These are phyloP conservation scores for Hortiboletus campestris DNA, from an alignment of 768 basidiomycete species.

Conservation along the genomic window DNA sequence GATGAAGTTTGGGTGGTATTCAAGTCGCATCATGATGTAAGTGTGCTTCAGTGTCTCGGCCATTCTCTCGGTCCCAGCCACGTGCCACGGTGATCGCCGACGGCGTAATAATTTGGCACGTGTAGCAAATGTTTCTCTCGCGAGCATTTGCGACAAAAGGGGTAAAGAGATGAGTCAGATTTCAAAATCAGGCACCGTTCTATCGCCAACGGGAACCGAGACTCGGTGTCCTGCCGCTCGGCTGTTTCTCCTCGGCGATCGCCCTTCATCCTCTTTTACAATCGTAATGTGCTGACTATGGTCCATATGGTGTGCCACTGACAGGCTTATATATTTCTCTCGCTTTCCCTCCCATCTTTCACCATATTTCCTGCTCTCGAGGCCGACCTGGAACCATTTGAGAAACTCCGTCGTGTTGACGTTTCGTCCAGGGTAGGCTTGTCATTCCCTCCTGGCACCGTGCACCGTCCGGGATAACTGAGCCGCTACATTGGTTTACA, in stretches of 20 bases:
- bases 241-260: slow-evolving; percentile 21
- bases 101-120: neutral
- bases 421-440: slow-evolving; percentile 25
- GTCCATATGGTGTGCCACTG: slow-evolving; percentile 1
- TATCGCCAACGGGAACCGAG: slow-evolving; percentile 4
- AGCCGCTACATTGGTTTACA: neutral
- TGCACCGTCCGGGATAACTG: neutral
- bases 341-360: slow-evolving; percentile 46
- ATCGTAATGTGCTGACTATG: slow-evolving; percentile 17
- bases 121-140: neutral
- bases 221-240: neutral
- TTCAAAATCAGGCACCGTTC: slow-evolving; percentile 20
- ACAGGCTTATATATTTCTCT: slow-evolving; percentile 57
- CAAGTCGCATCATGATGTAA: slow-evolving; percentile 58
- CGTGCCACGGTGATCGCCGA: slow-evolving; percentile 3
- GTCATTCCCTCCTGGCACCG: neutral
- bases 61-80: slow-evolving; percentile 1
- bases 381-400: slow-evolving; percentile 58
- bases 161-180: slow-evolving; percentile 19
- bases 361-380: slow-evolving; percentile 58
- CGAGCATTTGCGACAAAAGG: neutral
- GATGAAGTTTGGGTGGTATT: slow-evolving; percentile 58
- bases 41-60: slow-evolving; percentile 20
- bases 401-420: slow-evolving; percentile 51
- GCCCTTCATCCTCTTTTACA: neutral